These are phyloP conservation scores for Debaryomyces tyrocola DNA, from an alignment of 805 yeast species.

Conservation along the genomic window DNA sequence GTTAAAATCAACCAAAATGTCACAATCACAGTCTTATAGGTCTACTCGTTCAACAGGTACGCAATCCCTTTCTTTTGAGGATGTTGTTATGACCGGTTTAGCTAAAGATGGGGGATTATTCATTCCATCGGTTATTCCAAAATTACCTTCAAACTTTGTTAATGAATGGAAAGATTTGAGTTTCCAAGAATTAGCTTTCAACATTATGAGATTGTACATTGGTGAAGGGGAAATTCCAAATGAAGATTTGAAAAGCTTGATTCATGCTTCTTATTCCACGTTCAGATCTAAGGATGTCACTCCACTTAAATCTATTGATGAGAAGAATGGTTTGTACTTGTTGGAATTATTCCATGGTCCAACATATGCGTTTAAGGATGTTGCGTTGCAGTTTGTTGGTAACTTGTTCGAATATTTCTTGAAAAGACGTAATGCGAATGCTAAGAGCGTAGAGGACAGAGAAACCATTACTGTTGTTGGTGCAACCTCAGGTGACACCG, in stretches of 20 bases:
- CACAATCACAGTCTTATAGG: constrained; percentile 62
- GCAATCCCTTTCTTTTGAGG: constrained; percentile 68
- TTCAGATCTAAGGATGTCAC: constrained; percentile 89
- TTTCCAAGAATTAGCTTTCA: constrained; percentile 85
- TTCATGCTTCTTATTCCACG: constrained; percentile 79
- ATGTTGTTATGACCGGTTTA: constrained; percentile 83
- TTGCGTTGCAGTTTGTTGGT: constrained; percentile 97
- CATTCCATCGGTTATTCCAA: constrained; percentile 81
- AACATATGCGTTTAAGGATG: constrained; percentile 98
- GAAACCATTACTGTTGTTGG: constrained; percentile 94
- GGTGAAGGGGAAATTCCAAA: constrained; percentile 69
- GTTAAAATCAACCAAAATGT: constrained; percentile 3
- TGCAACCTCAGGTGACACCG: constrained; percentile 99
- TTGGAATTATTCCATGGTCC: constrained; percentile 98
- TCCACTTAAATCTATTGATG: constrained; percentile 70
- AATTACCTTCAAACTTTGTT: constrained; percentile 55
- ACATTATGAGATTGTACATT: constrained; percentile 80
- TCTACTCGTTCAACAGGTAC: constrained; percentile 67
- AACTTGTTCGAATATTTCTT: constrained; percentile 93
- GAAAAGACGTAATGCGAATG: constrained; percentile 63
- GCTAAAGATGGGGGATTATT: constrained; percentile 97
- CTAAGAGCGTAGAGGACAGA: constrained; percentile 53
- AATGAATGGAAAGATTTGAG: constrained; percentile 69
- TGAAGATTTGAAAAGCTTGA: constrained; percentile 61
- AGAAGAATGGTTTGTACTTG: constrained; percentile 60